Evolutionary conservation across 352 stramenopile genomes (phyloP).

Genomic region (Chrysophaeum taylorii): DNA sequence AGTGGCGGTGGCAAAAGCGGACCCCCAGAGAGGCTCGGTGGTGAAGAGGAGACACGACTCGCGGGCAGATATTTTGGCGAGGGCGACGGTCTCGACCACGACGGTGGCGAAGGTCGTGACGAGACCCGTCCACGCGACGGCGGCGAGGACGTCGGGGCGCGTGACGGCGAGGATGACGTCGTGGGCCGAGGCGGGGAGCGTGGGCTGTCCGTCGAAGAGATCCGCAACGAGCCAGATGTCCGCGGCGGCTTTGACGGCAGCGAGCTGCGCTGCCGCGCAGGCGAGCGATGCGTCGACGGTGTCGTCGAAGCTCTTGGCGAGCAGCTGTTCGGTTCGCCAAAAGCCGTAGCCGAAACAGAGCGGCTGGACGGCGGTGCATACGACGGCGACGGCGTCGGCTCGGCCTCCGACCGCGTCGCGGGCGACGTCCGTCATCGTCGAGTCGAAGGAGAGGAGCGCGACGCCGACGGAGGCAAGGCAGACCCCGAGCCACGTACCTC

Average conservation of each 20-base stretch:
- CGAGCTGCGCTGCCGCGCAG: background rate
- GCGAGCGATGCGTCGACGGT: background rate
- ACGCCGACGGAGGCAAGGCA: background rate
- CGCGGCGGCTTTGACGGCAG: background rate
- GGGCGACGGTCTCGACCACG: slow-evolving; percentile 47
- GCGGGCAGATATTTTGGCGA: slow-evolving; percentile 38
- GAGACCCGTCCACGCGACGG: slow-evolving; percentile 49
- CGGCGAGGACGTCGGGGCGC: slow-evolving; percentile 31
- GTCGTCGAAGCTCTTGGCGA: background rate
- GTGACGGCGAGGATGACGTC: slow-evolving; percentile 24
- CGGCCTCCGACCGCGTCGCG: background rate
- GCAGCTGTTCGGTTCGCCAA: background rate
- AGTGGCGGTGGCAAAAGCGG: slow-evolving; percentile 41
- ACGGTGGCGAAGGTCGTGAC: slow-evolving; percentile 48
- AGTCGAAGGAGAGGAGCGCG: background rate
- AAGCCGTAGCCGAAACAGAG: background rate
- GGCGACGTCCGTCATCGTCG: background rate
- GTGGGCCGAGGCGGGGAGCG: background rate
- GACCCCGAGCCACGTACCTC: background rate
- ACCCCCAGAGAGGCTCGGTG: slow-evolving; percentile 59
- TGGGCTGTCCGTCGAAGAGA: background rate
- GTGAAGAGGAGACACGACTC: slow-evolving; percentile 55
- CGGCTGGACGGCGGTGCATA: background rate
- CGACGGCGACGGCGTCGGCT: background rate
- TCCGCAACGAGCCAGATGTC: background rate